Percentiles rank a stretch among this genome's conserved stretches.
These are phyloP conservation scores for Otatea glauca DNA, from an alignment of 176 grass and related monocot genomes.

Conservation along the genomic window DNA sequence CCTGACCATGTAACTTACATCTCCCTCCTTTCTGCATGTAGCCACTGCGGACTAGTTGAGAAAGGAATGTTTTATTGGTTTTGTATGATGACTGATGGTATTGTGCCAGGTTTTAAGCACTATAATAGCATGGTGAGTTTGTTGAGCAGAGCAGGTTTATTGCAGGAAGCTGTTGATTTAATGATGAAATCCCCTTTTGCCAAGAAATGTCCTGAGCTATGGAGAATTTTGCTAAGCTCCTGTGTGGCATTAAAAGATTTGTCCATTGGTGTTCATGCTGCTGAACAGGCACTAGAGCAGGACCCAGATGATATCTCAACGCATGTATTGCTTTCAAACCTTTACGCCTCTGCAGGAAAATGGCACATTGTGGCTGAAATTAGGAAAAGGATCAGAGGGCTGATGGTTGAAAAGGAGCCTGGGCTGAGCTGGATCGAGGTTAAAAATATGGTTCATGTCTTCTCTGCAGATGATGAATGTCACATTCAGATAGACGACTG, in stretches of 20 bases:
- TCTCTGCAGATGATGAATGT: conserved; percentile 58
- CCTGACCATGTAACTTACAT: conserved; percentile 90
- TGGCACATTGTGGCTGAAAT: conserved; percentile 71
- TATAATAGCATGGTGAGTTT: conserved; percentile 92
- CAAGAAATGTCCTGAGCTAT: conserved; percentile 70
- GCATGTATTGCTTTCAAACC: conserved; percentile 83
- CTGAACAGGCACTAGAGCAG: conserved; percentile 51
- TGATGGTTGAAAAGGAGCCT: conserved; percentile 74
- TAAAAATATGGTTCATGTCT: conserved; percentile 55
- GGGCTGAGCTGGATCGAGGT: conserved; percentile 81
- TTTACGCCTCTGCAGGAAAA: conserved; percentile 72
- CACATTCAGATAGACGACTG: conserved; percentile 58
- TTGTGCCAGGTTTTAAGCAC: conserved; percentile 73
- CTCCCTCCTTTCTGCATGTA: conserved; percentile 83
- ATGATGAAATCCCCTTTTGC: conserved; percentile 63
- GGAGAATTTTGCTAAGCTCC: conserved; percentile 85
- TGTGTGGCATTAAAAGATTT: conserved; percentile 70
- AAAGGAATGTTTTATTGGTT: conserved; percentile 92
- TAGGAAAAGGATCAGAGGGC: conserved; percentile 70
- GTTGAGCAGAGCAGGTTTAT: conserved; percentile 66
- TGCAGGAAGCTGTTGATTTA: conserved; percentile 73
- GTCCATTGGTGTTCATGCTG: conserved; percentile 55
- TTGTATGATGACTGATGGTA: conserved; percentile 72
- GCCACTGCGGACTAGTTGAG: conserved; percentile 65
- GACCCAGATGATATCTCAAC: conserved; percentile 75